Percentiles rank a stretch among this genome's conserved stretches.
These are phyloP conservation scores for Nemania bipapillata DNA, from an alignment of 2,329 filamentous ascomycete genomes.

Conservation along the genomic window DNA sequence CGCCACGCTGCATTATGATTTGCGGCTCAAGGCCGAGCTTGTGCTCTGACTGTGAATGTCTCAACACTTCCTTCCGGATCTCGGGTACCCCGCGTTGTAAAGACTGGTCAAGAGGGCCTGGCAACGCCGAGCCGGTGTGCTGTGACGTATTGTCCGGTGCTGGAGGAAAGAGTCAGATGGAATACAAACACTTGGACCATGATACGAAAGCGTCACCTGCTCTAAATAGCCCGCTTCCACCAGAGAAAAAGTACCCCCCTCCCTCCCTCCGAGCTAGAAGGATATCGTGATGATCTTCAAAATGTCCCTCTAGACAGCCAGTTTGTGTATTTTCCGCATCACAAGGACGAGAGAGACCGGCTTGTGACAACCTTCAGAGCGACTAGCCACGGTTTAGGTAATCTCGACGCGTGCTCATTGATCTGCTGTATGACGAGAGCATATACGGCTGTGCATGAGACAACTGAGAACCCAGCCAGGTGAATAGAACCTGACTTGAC, in stretches of 20 bases:
- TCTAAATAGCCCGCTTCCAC: not conserved
- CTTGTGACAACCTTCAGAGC: conserved; percentile 2
- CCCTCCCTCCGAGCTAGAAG: not conserved
- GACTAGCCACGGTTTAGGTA: conserved; percentile 14
- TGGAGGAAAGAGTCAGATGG: not conserved
- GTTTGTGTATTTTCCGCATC: not conserved
- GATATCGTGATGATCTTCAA: not conserved
- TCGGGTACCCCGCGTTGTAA: not conserved
- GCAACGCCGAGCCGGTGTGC: conserved; percentile 3
- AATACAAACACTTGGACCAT: conserved; percentile 12
- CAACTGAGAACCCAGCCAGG: conserved; percentile 1
- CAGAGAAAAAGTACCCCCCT: not conserved
- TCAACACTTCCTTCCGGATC: conserved; percentile 7
- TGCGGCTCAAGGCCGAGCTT: not conserved
- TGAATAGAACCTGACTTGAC: not conserved
- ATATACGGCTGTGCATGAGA: conserved; percentile 12
- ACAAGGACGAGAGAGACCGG: not conserved
- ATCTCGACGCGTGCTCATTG: conserved; percentile 23
- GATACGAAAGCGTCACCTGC: not conserved
- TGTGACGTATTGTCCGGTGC: not conserved
- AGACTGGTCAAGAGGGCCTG: conserved; percentile 15
- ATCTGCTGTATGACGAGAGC: conserved; percentile 22
- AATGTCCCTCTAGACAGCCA: not conserved
- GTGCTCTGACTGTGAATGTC: conserved; percentile 2
- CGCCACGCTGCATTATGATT: not conserved